These are phyloP conservation scores for Tolypocladium inflatum DNA, from an alignment of 2,329 filamentous ascomycete genomes.

Conservation along the genomic window DNA sequence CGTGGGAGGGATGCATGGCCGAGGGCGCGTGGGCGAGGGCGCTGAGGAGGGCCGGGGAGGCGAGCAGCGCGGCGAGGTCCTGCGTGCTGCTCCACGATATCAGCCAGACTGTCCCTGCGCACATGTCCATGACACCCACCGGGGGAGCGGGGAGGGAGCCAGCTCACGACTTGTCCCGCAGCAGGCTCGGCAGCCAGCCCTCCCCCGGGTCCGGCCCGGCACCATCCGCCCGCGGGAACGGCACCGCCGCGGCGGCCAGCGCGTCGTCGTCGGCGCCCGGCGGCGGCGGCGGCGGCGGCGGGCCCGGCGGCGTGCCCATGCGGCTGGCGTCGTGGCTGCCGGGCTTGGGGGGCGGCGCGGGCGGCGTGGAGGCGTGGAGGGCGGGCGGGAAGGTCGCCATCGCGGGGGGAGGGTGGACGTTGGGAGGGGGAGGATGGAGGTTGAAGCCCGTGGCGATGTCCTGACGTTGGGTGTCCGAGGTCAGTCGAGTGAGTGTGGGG, in stretches of 20 bases:
- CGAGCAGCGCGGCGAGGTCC: slow-evolving; percentile 63
- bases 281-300: slow-evolving; percentile 29
- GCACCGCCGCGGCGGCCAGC: slow-evolving; percentile 13
- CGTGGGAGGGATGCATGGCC: slow-evolving; percentile 63
- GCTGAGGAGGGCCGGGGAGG: slow-evolving; percentile 55
- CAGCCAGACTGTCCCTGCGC: background rate
- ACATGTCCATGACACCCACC: too few relatives aligned
- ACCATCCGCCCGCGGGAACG: slow-evolving; percentile 11
- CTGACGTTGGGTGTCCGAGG: background rate
- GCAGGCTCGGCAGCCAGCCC: slow-evolving; percentile 66
- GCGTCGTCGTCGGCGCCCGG: slow-evolving; percentile 7
- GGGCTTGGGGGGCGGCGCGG: slow-evolving; percentile 64
- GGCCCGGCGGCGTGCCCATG: slow-evolving; percentile 50
- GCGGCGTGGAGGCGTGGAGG: slow-evolving; percentile 34
- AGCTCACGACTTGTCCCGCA: slow-evolving; percentile 75
- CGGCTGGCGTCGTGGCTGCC: slow-evolving; percentile 60
- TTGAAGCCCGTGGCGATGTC: background rate
- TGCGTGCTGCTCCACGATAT: slow-evolving; percentile 48
- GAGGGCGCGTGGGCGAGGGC: slow-evolving; percentile 61
- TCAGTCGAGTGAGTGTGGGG: background rate
- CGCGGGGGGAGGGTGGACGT: background rate
- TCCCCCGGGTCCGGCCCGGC: slow-evolving; percentile 51
- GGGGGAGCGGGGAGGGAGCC: background rate
- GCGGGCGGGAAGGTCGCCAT: slow-evolving; percentile 22
- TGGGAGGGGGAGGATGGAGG: background rate